Evolutionary conservation across 768 basidiomycete species (phyloP), one percentile per base, ranked within the genome.

Genomic region (Albatrellus ellisii): DNA sequence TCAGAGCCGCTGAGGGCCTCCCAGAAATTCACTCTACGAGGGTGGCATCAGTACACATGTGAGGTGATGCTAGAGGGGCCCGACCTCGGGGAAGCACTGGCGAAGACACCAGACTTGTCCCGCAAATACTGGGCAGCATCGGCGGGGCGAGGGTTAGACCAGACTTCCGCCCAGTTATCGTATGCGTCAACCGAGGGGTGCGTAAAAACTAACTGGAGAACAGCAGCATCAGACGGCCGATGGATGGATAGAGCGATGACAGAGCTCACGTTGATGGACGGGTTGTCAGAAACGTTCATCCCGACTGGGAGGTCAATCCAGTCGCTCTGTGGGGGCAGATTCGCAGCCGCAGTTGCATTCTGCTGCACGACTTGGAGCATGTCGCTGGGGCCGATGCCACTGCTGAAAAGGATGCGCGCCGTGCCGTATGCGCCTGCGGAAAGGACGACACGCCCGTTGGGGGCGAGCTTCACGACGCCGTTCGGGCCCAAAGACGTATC

Each of bases 261-360:
- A 20, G 40, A 28, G 61, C 66, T 34, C 43, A 72, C 70, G 48
- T 76, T 77, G 51, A 79, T 73, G 5, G 73, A 75, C 14, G 77
- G 77, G 55, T 77, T 77, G 52, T 79, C 77, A 20, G 65, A 68
- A 6, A 70, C 71, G 44, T 69, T 70, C 41, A 65, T 55, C 5
- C 77, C 76, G 33, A 77, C 75, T 1, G 75, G 77, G 20, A 77
- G 60, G 55, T 76, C 60, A 54, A 78, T 77, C 63, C 64, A 79
- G 39, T 72, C 55, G 6, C 54, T 51, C 41, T 62, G 52, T 7
- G 70, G 62, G 14, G 75, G 76, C 8, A 79, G 59, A 32, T 63
- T 59, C 24, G 65, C 56, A 2, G 64, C 67, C 5, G 70, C 70
- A 3, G 53, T 52, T n/a, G 72, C 44, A 52, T 73, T 66, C 10